Percentiles rank a stretch among this genome's conserved stretches.
Conservation (phyloP, 106 monocot genomes). For the Acanthochlamys bracteata region DNA sequence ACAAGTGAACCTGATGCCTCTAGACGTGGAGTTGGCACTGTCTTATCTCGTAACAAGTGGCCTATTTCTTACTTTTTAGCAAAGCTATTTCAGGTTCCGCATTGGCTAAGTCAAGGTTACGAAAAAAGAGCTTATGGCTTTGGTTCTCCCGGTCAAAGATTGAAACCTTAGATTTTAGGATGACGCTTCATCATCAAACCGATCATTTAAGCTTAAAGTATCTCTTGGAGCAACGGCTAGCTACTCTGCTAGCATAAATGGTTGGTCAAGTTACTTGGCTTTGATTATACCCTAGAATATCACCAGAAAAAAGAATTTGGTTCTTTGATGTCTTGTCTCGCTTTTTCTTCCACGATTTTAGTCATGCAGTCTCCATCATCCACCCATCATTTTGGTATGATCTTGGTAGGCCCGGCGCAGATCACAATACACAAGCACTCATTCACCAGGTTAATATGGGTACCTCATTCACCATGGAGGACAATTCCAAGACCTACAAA, state of each 20-base stretch:
- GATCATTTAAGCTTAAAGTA: conserved; percentile 12
- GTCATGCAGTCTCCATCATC: neutral
- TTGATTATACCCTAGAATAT: conserved; percentile 12
- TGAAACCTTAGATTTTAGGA: conserved; percentile 5
- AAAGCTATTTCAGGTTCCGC: neutral
- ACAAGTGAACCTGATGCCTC: conserved; percentile 18
- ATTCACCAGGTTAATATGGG: no score
- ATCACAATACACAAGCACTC: no score
- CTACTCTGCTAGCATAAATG: neutral
- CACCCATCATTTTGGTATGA: neutral
- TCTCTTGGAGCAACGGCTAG: neutral
- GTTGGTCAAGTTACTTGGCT: conserved; percentile 7
- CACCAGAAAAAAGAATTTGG: neutral
- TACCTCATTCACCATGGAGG: no score
- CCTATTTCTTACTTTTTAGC: conserved; percentile 17
- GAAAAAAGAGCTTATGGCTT: conserved; percentile 12
- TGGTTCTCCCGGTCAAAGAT: neutral
- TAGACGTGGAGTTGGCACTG: conserved; percentile 1
- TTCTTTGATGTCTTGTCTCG: conserved; percentile 11
- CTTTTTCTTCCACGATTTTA: neutral
- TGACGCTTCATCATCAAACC: conserved; percentile 6
- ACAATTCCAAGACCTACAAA: no score
- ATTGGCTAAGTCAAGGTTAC: conserved; percentile 8
- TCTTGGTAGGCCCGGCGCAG: no score
- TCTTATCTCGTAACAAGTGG: neutral